Conservation (phyloP, 352 stramenopile species). For the Phytophthora tentaculata region DNA sequence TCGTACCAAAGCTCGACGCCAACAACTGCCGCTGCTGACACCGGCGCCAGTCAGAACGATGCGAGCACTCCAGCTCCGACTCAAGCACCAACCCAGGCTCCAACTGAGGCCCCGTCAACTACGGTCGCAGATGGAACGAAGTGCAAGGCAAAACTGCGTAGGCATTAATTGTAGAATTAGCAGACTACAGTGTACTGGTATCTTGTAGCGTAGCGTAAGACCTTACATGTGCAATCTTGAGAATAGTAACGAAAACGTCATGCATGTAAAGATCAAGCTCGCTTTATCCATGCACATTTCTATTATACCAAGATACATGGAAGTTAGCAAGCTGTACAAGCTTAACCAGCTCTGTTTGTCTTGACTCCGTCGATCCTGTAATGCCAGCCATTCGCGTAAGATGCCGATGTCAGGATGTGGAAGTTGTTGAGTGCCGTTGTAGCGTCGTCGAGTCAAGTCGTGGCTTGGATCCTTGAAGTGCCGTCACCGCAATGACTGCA, state of each 20-base stretch:
- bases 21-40: conserved; percentile 6
- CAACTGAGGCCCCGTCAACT: background rate
- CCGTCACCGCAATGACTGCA: conserved; percentile 15
- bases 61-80: conserved; percentile 3
- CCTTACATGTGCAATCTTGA: no score
- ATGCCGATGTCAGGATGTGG: background rate
- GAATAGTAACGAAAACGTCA: conserved; percentile 8
- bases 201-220: no score
- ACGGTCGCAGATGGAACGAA: background rate
- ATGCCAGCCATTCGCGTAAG: background rate
- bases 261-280: conserved; percentile 12
- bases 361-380: background rate
- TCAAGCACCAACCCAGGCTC: conserved; percentile 1
- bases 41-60: conserved; percentile 5
- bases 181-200: no score
- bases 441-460: conserved; percentile 23
- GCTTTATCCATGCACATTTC: background rate
- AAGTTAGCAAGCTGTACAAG: conserved; percentile 11
- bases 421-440: conserved; percentile 16
- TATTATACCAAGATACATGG: no score
- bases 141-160: conserved; percentile 31
- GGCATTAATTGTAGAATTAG: conserved; percentile 15
- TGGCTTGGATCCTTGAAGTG: conserved; percentile 15
- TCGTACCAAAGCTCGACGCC: conserved; percentile 1
- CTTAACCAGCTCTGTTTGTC: background rate